Conservation (phyloP, 345 rosid genomes). For the Eucalyptus leucophloia region DNA sequence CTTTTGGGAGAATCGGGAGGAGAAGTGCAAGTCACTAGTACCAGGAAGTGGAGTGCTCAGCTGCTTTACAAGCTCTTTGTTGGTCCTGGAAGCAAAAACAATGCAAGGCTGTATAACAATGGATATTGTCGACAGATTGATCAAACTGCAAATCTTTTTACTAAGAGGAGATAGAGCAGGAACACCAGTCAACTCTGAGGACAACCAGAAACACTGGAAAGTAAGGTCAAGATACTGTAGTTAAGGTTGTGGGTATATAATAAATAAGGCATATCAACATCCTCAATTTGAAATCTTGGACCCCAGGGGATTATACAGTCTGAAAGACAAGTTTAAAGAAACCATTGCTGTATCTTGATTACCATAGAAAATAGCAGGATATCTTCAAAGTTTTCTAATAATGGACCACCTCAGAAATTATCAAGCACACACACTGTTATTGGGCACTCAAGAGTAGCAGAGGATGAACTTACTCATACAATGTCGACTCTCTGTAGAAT, state of each 20-base stretch:
- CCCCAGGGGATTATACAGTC: neutral
- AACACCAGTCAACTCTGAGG: neutral
- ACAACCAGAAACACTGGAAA: neutral
- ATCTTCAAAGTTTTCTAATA: neutral
- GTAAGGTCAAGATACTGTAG: neutral
- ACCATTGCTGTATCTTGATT: neutral
- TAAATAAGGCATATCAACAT: neutral
- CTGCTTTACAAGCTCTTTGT: conserved; percentile 28
- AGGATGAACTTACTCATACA: conserved; percentile 33
- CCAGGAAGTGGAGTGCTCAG: conserved; percentile 25
- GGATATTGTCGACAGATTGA: neutral
- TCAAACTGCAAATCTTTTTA: neutral
- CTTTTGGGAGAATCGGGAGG: conserved; percentile 36
- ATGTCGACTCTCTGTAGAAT: conserved; percentile 29
- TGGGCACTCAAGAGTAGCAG: neutral
- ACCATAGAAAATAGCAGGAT: neutral
- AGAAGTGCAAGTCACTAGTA: conserved; percentile 45
- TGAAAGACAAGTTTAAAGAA: neutral
- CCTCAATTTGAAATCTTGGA: neutral
- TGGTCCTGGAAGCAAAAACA: conserved; percentile 18
- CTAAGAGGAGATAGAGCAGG: neutral
- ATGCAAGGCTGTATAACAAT: neutral
- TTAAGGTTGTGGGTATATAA: neutral
- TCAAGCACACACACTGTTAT: neutral
- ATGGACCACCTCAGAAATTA: neutral